phyloP scores from a whole-genome alignment of 768 basidiomycete species.

The Termitomyces sp. region DNA sequence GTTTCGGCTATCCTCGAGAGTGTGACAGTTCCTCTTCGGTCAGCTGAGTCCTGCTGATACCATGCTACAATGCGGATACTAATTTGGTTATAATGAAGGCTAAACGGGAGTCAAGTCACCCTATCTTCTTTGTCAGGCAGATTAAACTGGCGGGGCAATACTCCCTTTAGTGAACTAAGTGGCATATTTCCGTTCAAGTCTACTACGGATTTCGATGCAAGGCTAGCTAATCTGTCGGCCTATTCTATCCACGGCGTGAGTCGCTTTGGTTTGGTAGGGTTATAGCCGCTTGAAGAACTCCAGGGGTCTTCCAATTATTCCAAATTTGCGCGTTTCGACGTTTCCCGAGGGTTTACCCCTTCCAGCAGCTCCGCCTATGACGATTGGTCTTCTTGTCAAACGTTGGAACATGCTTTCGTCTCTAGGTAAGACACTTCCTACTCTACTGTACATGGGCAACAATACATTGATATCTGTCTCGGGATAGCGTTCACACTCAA shows the following conservation, averaged over 20 bases:
- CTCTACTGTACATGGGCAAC: conserved; percentile 8
- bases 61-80: neutral
- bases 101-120: conserved; percentile 24
- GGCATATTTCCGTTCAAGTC: conserved; percentile 45
- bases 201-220: conserved; percentile 21
- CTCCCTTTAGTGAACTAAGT: conserved; percentile 49
- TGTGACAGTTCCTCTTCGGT: conserved; percentile 57
- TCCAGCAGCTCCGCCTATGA: conserved; percentile 29
- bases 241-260: conserved; percentile 14
- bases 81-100: conserved; percentile 17
- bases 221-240: conserved; percentile 36
- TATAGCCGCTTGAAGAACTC: neutral
- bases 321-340: conserved; percentile 40
- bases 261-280: neutral
- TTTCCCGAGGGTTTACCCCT: conserved; percentile 54
- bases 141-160: conserved; percentile 47
- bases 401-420: conserved; percentile 23
- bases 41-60: conserved; percentile 6
- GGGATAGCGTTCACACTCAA: conserved; percentile 36
- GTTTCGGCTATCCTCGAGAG: conserved; percentile 55
- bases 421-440: conserved; percentile 27
- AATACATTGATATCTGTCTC: neutral
- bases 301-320: conserved; percentile 7
- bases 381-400: conserved; percentile 27
- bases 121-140: conserved; percentile 36